Percentiles rank a stretch among this genome's conserved stretches.
Evolutionary conservation across 1,139 yeast genomes (phyloP).

Genomic region (Komagataea norvegica): DNA sequence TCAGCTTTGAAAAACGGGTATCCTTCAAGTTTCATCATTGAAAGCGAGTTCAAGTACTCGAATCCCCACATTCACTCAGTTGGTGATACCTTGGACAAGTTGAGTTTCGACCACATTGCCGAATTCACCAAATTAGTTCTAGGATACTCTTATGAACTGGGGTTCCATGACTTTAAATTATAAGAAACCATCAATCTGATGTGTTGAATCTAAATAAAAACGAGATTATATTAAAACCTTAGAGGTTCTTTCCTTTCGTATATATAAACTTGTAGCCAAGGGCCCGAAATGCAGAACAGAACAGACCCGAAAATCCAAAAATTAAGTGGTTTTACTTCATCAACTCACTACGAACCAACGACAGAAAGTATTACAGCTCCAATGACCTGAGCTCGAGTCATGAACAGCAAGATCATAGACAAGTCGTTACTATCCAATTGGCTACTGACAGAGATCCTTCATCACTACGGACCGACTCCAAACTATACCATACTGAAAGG

Average conservation of each 20-base stretch:
- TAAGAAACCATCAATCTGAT: too few relatives aligned
- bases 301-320: too few relatives aligned
- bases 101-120: constrained; percentile 69
- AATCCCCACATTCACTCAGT: constrained; percentile 73
- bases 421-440: constrained; percentile 6
- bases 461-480: constrained; percentile 1
- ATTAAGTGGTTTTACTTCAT: too few relatives aligned
- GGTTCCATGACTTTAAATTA: constrained; percentile 30
- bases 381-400: neutral
- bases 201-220: too few relatives aligned
- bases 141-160: constrained; percentile 67
- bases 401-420: constrained; percentile 3
- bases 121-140: constrained; percentile 75
- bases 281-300: too few relatives aligned
- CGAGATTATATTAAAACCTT: too few relatives aligned
- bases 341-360: too few relatives aligned
- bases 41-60: constrained; percentile 58
- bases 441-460: constrained; percentile 1
- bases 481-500: constrained; percentile 1
- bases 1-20: constrained; percentile 79
- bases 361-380: too few relatives aligned
- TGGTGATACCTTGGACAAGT: constrained; percentile 74
- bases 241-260: too few relatives aligned
- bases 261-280: too few relatives aligned
- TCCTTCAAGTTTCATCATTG: constrained; percentile 80